phyloP scores from a whole-genome alignment of 208 protist species.

The Trypanosomatidae sp. region DNA sequence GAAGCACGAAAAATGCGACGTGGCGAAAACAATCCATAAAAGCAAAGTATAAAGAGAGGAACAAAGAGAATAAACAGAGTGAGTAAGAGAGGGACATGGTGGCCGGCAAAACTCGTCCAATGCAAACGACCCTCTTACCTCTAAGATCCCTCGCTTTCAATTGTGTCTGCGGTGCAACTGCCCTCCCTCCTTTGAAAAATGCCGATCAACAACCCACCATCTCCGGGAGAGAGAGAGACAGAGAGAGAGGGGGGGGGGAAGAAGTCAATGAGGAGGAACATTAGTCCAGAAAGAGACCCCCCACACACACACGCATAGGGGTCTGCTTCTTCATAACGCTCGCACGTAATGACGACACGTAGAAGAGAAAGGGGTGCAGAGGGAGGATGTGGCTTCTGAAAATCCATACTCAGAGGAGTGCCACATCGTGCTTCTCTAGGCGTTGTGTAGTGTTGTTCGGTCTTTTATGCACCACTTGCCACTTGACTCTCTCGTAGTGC shows the following conservation, averaged over 20 bases:
- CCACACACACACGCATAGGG: background rate
- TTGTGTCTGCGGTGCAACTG: background rate
- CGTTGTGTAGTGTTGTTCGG: background rate
- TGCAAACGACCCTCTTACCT: background rate
- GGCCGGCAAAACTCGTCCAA: background rate
- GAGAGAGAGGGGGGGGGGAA: background rate
- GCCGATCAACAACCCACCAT: background rate
- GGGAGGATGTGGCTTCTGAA: too few species aligned
- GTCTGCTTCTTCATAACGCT: background rate
- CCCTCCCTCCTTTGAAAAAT: background rate
- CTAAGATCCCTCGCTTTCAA: background rate
- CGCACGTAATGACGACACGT: background rate
- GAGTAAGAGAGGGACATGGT: background rate
- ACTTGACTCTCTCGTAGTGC: background rate
- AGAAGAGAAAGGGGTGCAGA: background rate
- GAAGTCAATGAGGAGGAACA: background rate
- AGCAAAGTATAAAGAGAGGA: background rate
- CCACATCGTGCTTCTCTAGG: background rate
- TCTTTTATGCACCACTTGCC: background rate
- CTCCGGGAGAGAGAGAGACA: background rate
- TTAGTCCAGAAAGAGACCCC: too few species aligned
- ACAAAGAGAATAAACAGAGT: background rate
- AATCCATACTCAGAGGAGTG: background rate
- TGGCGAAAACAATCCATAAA: background rate
- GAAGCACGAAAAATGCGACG: background rate